A percentile compares a stretch with the other conserved stretches of the same genome.
Evolutionary conservation across 208 protist species (phyloP).

Genomic region (Spongospora subterranea): DNA sequence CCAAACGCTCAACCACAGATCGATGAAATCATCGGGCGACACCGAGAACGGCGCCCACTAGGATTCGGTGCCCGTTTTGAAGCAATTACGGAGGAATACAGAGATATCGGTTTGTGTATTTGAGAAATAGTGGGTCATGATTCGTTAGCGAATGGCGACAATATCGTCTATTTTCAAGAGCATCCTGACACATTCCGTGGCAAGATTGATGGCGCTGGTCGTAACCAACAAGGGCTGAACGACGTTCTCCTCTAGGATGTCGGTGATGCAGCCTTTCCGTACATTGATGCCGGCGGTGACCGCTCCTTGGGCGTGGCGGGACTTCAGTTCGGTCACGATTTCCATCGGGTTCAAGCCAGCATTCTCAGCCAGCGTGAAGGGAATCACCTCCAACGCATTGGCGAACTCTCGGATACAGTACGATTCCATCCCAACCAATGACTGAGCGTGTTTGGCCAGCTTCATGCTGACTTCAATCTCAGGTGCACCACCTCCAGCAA

Average conservation of each 20-base stretch:
- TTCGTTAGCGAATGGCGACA: constrained; percentile 72
- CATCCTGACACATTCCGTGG: constrained; percentile 95
- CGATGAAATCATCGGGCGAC: too few relatives aligned
- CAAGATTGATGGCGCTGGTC: constrained; percentile 90
- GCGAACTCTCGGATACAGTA: constrained; percentile 95
- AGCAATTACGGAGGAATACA: too few relatives aligned
- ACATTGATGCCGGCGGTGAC: constrained; percentile 85
- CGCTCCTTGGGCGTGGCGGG: constrained; percentile 88
- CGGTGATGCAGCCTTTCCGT: constrained; percentile 88
- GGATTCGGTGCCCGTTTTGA: too few relatives aligned
- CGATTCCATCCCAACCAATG: constrained; percentile 80
- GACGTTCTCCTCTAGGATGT: constrained; percentile 97
- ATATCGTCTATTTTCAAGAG: constrained; percentile 98
- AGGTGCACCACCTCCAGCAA: constrained; percentile 93
- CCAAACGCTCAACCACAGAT: too few relatives aligned
- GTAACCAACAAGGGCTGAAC: constrained; percentile 96
- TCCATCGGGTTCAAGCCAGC: constrained; percentile 94
- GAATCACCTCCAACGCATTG: constrained; percentile 93
- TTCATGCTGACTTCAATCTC: constrained; percentile 90
- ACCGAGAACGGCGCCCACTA: too few relatives aligned
- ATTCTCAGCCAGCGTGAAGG: constrained; percentile 98
- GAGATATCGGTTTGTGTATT: too few relatives aligned
- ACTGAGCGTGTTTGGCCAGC: constrained; percentile 87
- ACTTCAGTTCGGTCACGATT: constrained; percentile 97
- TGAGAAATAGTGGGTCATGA: constrained; percentile 24